Evolutionary conservation across 768 basidiomycete genomes (phyloP), one percentile per base, ranked within the genome.

Genomic region (Naganishia randhawae): DNA sequence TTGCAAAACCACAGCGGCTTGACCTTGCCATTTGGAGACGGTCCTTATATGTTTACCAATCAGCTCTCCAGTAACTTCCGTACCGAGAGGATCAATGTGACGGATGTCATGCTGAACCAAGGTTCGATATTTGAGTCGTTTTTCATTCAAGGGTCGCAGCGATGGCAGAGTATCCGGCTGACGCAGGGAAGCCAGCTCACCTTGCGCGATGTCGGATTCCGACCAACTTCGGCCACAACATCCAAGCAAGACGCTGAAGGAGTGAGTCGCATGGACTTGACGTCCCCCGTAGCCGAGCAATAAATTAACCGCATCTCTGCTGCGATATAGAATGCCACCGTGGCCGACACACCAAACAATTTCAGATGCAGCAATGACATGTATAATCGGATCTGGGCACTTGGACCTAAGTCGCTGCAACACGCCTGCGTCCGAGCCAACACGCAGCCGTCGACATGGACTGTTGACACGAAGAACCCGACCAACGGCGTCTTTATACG

Each of bases 61-160:
- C 53, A 54, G n/a, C 53, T 54, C 2, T 29, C 53, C 27, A 37
- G n/a, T 29, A 54, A 54, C 16, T 54, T 54, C 14, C 53, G 53
- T 4, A 54, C 53, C 6, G 35, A 32, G 27, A 32, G 25, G 4
- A 37, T 54, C 27, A 54, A 54, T 16, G 35, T 54, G 16, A 54
- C 53, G 25, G 53, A 54, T 14, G n/a, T 54, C 53, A 25, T 54
- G 3, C 31, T 37, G 27, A 54, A 54, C 27, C 11, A 37, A 17
- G 35, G 35, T 29, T 54, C 53, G 3, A 31, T 4, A 3, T 54
- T 32, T 22, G 35, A 37, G 27, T 54, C 53, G 4, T 54, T 54
- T 29, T 54, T 54, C 27, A 54, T 54, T 14, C 53, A 54, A 37
- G 53, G 53, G 10, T 54, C 53, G 53, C 53, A 54, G 31, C 53